Conservation (phyloP, 2,329 filamentous ascomycete genomes). For the Pseudogymnoascus destructans region DNA sequence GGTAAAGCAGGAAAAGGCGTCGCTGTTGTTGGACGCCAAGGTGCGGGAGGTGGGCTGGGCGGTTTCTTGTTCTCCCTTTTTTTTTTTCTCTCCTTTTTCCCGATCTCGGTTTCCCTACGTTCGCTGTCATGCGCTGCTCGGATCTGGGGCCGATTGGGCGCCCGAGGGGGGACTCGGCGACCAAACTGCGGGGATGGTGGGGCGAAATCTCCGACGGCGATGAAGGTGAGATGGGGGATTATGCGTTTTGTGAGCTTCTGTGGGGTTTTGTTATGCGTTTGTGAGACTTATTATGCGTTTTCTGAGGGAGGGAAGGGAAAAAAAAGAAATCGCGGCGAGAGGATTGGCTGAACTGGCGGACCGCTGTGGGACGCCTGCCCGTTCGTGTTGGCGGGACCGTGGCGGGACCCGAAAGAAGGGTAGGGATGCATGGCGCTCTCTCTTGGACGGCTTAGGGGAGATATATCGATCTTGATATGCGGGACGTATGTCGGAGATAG, state of each 20-base stretch:
- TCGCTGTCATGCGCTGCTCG: not conserved
- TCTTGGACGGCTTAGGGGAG: not conserved
- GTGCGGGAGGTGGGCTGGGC: not conserved
- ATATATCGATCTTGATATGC: slow-evolving; percentile 4
- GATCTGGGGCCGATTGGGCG: not conserved
- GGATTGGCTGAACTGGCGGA: not conserved
- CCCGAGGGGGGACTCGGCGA: not conserved
- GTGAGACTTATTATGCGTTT: not conserved
- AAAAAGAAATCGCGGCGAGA: not conserved
- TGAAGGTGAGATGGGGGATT: slow-evolving; percentile 1
- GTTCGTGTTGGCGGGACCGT: not conserved
- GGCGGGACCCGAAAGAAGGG: not conserved
- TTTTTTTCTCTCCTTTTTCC: not conserved
- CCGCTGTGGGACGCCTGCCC: not conserved
- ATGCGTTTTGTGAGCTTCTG: not conserved
- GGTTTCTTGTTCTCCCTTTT: not conserved
- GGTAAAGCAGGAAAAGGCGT: not conserved
- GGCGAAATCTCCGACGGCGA: not conserved
- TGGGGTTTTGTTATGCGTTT: not conserved
- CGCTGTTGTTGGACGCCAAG: not conserved
- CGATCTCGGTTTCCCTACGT: not conserved
- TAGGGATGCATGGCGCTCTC: not conserved
- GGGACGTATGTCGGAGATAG: not conserved
- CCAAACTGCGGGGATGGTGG: not conserved
- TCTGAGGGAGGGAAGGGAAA: not conserved